Conservation (phyloP, 257 asterid species). For the Linderniella brevidens region DNA sequence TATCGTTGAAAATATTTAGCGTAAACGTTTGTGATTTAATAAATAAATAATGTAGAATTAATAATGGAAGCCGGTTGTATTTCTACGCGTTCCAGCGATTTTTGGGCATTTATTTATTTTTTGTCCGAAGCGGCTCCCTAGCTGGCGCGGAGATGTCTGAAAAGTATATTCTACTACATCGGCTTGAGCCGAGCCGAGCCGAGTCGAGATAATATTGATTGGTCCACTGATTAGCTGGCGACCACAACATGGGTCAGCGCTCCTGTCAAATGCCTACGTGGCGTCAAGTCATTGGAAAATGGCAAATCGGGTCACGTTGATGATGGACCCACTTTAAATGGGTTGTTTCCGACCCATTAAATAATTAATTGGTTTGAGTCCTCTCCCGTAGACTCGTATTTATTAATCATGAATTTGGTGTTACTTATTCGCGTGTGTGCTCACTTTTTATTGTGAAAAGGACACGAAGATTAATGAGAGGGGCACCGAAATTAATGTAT, state of each 20-base stretch:
- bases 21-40: background rate
- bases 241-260: slow-evolving; percentile 34
- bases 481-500: too few species aligned
- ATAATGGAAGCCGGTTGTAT: slow-evolving; percentile 10
- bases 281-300: slow-evolving; percentile 7
- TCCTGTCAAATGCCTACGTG: slow-evolving; percentile 18
- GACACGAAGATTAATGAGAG: too few species aligned
- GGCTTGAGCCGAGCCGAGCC: slow-evolving; percentile 13
- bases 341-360: too few species aligned
- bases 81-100: slow-evolving; percentile 11
- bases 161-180: too few species aligned
- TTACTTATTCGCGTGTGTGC: too few species aligned
- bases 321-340: too few species aligned
- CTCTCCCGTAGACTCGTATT: too few species aligned
- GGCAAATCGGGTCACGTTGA: too few species aligned
- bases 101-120: background rate
- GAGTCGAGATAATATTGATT: slow-evolving; percentile 3
- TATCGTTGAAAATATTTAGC: too few species aligned
- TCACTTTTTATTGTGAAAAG: too few species aligned
- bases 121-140: slow-evolving; percentile 10
- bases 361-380: too few species aligned
- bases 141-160: background rate
- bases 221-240: slow-evolving; percentile 17
- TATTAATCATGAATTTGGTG: too few species aligned
- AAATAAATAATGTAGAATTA: background rate